Conservation (phyloP, 108 stramenopile species). For the Cyclostephanos invisitatus region DNA sequence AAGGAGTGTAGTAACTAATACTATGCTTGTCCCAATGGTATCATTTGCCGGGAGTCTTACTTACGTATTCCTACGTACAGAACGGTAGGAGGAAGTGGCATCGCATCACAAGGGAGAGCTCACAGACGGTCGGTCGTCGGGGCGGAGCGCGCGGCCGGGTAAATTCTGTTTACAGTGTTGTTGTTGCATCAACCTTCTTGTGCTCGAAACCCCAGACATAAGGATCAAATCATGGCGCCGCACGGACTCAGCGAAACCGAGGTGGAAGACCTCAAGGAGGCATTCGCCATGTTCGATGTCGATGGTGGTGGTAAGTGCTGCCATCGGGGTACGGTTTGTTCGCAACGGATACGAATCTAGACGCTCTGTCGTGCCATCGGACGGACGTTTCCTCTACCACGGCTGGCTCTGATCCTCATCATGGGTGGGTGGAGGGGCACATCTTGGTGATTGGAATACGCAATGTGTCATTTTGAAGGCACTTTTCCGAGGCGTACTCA, state of each 20-base stretch:
- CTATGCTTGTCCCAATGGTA: too few relatives aligned
- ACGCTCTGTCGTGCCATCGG: not conserved
- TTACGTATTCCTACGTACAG: too few relatives aligned
- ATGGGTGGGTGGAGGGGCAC: not conserved
- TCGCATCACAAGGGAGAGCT: too few relatives aligned
- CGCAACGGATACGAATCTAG: not conserved
- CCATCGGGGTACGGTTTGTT: not conserved
- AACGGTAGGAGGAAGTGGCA: too few relatives aligned
- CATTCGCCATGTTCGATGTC: slow-evolving; percentile 87
- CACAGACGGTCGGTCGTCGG: too few relatives aligned
- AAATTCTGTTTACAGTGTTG: too few relatives aligned
- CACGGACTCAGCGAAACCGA: slow-evolving; percentile 67
- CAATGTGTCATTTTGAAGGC: not conserved
- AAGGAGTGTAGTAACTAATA: too few relatives aligned
- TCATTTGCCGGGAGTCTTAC: too few relatives aligned
- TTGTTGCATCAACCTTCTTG: too few relatives aligned
- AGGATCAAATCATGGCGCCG: slow-evolving; percentile 16
- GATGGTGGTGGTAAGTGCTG: slow-evolving; percentile 77
- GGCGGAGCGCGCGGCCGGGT: too few relatives aligned
- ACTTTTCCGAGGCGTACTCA: not conserved
- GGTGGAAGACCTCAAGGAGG: slow-evolving; percentile 89
- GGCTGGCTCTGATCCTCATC: not conserved
- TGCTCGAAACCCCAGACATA: not conserved
- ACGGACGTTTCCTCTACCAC: not conserved
- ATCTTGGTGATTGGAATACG: not conserved